Evolutionary conservation across 768 basidiomycete genomes (phyloP), one percentile per base, ranked within the genome.

Genomic region (Fistulinella prunicolor): DNA sequence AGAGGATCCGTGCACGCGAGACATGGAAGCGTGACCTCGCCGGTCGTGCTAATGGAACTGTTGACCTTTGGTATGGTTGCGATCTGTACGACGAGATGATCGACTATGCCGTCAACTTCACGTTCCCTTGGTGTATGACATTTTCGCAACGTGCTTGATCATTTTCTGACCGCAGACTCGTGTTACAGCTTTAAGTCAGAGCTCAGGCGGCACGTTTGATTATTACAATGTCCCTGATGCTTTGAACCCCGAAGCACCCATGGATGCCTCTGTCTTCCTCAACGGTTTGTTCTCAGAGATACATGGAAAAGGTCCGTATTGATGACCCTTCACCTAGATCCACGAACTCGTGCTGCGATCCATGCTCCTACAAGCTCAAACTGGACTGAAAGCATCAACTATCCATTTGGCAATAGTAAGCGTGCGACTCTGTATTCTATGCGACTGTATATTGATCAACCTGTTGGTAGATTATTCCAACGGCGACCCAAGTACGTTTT

Each of bases 41-140:
- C 20, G 67, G 64, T 21, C 70, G 78, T 26, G 64, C 77, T 1
- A 81, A 80, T 52, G 81, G 75, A 9, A 79, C 77, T 2, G 74
- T 84, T 39, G 76, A 83, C 55, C 63, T 78, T 23, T 80, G 79
- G 82, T 85, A 84, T 38, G 81, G 81, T 6, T 89, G 87, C 64
- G 71, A 80, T 46, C 60, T 87, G 10, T 74, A 79, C 40, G 78
- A 82, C 48, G 79, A 83, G 68, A 76, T 83, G 65, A 57, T 85
- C 26, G 86, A 88, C 64, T 88, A 88, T 54, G 83, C 85, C 14
- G 43, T 80, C 49, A 89, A 89, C 59, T 87, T 73, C 58, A 85
- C 86, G 1, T 80, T 74, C 59, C 86, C 86, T 2, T 79, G 77
- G 78, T 57, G 73, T 80, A 67, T 19, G 73, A 16, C 23, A 6